Base-by-base conservation (phyloP, 1,284 basidiomycete genomes). In the Rhodotorula sp. region DNA sequence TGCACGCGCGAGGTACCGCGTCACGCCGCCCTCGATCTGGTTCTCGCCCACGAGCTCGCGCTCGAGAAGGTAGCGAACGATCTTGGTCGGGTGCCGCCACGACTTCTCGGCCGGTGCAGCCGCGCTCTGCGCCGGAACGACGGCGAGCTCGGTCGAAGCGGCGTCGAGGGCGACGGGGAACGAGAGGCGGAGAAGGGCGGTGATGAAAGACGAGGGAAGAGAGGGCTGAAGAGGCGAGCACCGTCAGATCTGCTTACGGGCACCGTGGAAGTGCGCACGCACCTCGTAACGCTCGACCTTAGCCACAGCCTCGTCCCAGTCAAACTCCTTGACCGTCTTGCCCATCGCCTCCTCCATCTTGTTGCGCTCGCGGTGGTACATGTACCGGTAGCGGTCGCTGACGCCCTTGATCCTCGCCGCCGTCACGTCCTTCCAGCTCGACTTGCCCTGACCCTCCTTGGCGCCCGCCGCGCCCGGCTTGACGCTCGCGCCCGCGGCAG, bases 31-130 rank as follows among this genome's bases (percentile, higher is more conserved):
- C 12, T 66, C 61, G 57, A 76, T 8, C 56, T 71, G 73, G 42
- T 69, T 66, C 42, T 76, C 75, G 19, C 72, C 73, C 27, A 74
- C 73, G 41, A 76, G 61, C n/a, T 66, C 68, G 7, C 72, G 67
- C 48, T 67, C n/a, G 49, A 76, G 64, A 14, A 76, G 49, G 62
- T 74, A 76, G 7, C 48, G n/a, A 17, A 76, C 60, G 50, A 76
- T 67, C n/a, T 55, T 53, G 25, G 50, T 60, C n/a, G 75, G 73
- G 60, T 76, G 73, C n/a, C 68, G 58, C 54, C 53, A 66, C 13
- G 27, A 23, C 57, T 58, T 68, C 13, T 58, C 27, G 1, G 55
- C 17, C 0, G 66, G 16, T 10, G 63, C 49, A 12, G 44, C 4
- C 10, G 49, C 27, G 12, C 64, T 4, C 10, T 63, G 42, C 9